These are phyloP conservation scores for Umbellularia californica DNA, from an alignment of 164 flowering plant genomes.

Conservation along the genomic window DNA sequence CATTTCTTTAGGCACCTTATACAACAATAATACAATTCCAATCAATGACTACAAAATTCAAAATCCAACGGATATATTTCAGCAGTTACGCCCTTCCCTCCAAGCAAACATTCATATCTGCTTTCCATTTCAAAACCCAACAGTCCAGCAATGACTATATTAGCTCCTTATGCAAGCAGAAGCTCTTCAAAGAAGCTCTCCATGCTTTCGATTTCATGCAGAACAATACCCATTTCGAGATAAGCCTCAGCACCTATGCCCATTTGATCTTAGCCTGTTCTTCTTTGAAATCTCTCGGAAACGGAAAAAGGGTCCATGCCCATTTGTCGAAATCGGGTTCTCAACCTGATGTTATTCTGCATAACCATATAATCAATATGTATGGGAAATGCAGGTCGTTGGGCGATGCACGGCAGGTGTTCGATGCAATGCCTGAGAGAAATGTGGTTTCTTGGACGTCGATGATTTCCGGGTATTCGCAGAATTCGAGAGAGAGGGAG, in stretches of 20 bases:
- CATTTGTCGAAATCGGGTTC: constrained; percentile 32
- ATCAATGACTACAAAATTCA: constrained; percentile 11
- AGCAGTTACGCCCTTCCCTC: not conserved
- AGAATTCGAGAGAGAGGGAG: constrained; percentile 34
- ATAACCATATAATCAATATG: constrained; percentile 61
- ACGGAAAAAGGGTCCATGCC: constrained; percentile 43
- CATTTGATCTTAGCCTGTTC: constrained; percentile 50
- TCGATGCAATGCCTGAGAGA: constrained; percentile 45
- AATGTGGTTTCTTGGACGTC: constrained; percentile 73
- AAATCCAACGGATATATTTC: constrained; percentile 16
- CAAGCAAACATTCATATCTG: not conserved
- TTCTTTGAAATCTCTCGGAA: constrained; percentile 35
- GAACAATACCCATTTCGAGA: constrained; percentile 24
- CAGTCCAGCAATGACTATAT: constrained; percentile 45
- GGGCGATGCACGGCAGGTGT: constrained; percentile 47
- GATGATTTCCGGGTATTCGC: constrained; percentile 61
- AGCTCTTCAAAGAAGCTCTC: constrained; percentile 45
- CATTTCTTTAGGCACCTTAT: no score
- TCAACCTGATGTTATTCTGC: constrained; percentile 40
- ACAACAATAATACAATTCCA: no score
- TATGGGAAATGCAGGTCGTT: constrained; percentile 63
- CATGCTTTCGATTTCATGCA: constrained; percentile 41
- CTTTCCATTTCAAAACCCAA: constrained; percentile 26
- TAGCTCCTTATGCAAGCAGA: constrained; percentile 48
- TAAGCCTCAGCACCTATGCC: constrained; percentile 38